phyloP scores from a whole-genome alignment of 139 green algal genomes.

The Klebsormidium nitens region DNA sequence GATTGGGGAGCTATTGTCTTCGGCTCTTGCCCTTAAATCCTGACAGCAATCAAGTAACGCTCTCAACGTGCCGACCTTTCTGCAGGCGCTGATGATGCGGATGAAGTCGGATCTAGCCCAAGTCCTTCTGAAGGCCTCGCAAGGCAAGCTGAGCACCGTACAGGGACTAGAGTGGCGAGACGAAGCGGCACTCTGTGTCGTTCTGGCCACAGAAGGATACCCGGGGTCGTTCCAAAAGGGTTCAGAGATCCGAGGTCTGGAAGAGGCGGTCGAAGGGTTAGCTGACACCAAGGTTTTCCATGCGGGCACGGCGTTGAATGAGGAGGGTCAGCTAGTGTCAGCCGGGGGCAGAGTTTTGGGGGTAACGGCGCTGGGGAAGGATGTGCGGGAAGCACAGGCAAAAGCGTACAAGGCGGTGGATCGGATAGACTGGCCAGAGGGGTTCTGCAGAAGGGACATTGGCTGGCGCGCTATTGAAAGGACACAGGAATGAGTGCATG shows the following conservation, averaged over 20 bases:
- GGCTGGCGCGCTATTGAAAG: conserved; percentile 40
- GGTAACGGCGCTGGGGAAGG: conserved; percentile 36
- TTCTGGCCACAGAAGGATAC: conserved; percentile 90
- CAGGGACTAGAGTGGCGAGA: conserved; percentile 41
- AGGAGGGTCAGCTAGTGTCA: conserved; percentile 27
- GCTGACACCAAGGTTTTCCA: conserved; percentile 43
- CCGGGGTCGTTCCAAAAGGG: conserved; percentile 85
- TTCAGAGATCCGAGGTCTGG: conserved; percentile 63
- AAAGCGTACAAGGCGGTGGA: conserved; percentile 46
- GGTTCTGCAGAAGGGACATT: conserved; percentile 50
- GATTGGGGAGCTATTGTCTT: too few relatives aligned
- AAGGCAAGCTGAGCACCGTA: conserved; percentile 5
- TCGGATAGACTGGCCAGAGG: conserved; percentile 42
- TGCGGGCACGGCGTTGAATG: conserved; percentile 38
- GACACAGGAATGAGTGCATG: neutral
- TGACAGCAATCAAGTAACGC: too few relatives aligned
- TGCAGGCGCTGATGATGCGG: conserved; percentile 74
- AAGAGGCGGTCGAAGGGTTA: conserved; percentile 33
- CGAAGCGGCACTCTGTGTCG: conserved; percentile 71
- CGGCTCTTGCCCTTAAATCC: too few relatives aligned
- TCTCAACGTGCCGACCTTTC: too few relatives aligned
- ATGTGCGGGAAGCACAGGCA: conserved; percentile 33
- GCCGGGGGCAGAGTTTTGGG: conserved; percentile 46
- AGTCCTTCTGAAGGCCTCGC: conserved; percentile 53
- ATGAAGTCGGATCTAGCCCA: conserved; percentile 79